phyloP scores from a whole-genome alignment of 2,329 filamentous ascomycete genomes.

The Ophiostoma piceae region DNA sequence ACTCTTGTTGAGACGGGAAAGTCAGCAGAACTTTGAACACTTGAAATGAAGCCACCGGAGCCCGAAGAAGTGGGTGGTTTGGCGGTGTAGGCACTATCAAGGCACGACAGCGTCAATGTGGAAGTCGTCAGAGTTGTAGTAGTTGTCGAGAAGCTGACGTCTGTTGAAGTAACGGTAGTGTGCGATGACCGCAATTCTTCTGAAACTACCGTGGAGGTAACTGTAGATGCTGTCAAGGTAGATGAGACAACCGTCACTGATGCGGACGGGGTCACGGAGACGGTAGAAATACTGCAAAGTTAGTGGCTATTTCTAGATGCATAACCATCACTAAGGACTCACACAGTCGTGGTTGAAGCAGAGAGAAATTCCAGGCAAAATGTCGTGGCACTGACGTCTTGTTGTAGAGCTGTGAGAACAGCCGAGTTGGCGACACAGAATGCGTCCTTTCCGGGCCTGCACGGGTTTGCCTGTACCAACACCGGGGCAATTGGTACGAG shows the following conservation, averaged over 20 bases:
- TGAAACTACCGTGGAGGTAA: not conserved
- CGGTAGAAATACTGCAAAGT: not conserved
- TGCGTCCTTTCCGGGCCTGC: not conserved
- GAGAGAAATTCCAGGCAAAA: not conserved
- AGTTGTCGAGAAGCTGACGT: not conserved
- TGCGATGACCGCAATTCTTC: not conserved
- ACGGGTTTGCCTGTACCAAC: not conserved
- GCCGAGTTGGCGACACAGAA: not conserved
- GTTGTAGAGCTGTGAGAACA: not conserved
- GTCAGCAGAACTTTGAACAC: not conserved
- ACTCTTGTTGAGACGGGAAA: not conserved
- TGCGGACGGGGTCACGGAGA: not conserved
- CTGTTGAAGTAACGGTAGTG: not conserved
- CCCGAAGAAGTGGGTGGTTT: not conserved
- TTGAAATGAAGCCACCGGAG: not conserved
- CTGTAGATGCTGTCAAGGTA: not conserved
- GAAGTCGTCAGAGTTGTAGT: not conserved
- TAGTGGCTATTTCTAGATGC: not conserved
- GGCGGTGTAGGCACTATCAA: not conserved
- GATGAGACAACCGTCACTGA: not conserved
- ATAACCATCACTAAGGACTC: too few species aligned
- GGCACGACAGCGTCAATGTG: not conserved
- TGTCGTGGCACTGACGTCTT: not conserved
- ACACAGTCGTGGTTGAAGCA: too few species aligned
- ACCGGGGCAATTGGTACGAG: not conserved